Percentiles rank a stretch among this genome's conserved stretches.
phyloP scores from a whole-genome alignment of 176 grass and related monocot genomes.

The Phoenix roebelenii region DNA sequence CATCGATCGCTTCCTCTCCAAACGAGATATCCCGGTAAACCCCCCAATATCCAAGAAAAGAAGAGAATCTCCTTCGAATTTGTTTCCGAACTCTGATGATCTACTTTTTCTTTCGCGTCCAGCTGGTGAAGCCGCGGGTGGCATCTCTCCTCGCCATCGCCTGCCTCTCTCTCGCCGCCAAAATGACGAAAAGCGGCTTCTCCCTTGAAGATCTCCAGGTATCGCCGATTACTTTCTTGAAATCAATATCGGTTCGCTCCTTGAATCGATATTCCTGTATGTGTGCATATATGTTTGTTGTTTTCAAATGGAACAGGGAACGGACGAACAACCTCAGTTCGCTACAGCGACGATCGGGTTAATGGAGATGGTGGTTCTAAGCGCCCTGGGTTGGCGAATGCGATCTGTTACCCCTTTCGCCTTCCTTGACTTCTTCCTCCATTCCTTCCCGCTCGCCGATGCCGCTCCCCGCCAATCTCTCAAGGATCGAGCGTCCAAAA shows the following conservation, averaged over 20 bases:
- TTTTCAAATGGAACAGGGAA: constrained; percentile 23
- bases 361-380: constrained; percentile 71
- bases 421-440: constrained; percentile 81
- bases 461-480: constrained; percentile 31
- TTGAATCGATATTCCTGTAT: too few species aligned
- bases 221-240: neutral
- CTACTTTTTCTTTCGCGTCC: constrained; percentile 16
- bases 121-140: constrained; percentile 52
- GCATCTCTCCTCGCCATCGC: constrained; percentile 64
- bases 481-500: constrained; percentile 56
- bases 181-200: constrained; percentile 68
- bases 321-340: constrained; percentile 43
- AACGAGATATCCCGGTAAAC: constrained; percentile 48
- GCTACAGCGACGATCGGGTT: constrained; percentile 42
- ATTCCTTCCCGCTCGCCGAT: constrained; percentile 38
- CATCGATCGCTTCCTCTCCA: constrained; percentile 93
- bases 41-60: too few species aligned
- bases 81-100: constrained; percentile 19
- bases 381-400: constrained; percentile 58
- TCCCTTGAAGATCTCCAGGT: constrained; percentile 61
- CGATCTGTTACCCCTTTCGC: constrained; percentile 89
- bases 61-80: too few species aligned
- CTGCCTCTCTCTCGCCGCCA: constrained; percentile 84
- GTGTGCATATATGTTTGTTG: too few species aligned
- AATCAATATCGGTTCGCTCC: too few species aligned